phyloP scores from a whole-genome alignment of 2,329 filamentous ascomycete genomes.

The Albophoma yamanashiensis region DNA sequence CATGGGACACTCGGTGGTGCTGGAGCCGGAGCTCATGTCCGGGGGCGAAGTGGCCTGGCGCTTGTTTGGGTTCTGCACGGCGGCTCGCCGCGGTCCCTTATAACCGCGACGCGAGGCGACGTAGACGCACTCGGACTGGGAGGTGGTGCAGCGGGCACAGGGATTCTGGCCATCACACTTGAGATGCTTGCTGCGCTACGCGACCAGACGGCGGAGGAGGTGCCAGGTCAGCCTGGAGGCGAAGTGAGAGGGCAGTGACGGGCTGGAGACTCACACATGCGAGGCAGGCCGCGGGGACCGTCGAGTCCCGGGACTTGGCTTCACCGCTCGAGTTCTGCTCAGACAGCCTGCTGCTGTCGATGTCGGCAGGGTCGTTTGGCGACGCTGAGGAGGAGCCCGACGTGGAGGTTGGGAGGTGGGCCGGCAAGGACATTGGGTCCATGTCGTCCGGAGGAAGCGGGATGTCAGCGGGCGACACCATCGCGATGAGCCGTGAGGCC shows the following conservation, averaged over 20 bases:
- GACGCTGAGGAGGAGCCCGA: background rate
- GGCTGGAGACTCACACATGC: constrained; percentile 35
- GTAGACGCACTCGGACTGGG: constrained; percentile 55
- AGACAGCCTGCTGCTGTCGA: background rate
- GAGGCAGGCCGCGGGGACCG: constrained; percentile 41
- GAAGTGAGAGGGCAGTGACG: background rate
- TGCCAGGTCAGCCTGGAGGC: background rate
- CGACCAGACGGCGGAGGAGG: background rate
- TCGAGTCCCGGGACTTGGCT: constrained; percentile 15
- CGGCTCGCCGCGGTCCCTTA: constrained; percentile 42
- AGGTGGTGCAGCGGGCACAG: constrained; percentile 54
- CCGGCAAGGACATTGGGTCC: background rate
- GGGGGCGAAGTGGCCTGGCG: constrained; percentile 34
- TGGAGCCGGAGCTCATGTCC: constrained; percentile 4
- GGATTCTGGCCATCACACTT: constrained; percentile 65
- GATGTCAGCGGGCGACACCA: constrained; percentile 3
- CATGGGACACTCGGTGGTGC: constrained; percentile 29
- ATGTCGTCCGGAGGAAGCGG: constrained; percentile 1
- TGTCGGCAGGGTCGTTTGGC: background rate
- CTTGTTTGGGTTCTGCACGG: constrained; percentile 36
- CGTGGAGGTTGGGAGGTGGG: background rate
- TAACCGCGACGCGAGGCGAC: constrained; percentile 66
- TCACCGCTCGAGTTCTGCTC: constrained; percentile 2
- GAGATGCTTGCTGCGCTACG: constrained; percentile 53
- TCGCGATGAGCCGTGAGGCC: background rate